Evolutionary conservation across 352 stramenopile species (phyloP).

Genomic region (Pythium grandisporangium): DNA sequence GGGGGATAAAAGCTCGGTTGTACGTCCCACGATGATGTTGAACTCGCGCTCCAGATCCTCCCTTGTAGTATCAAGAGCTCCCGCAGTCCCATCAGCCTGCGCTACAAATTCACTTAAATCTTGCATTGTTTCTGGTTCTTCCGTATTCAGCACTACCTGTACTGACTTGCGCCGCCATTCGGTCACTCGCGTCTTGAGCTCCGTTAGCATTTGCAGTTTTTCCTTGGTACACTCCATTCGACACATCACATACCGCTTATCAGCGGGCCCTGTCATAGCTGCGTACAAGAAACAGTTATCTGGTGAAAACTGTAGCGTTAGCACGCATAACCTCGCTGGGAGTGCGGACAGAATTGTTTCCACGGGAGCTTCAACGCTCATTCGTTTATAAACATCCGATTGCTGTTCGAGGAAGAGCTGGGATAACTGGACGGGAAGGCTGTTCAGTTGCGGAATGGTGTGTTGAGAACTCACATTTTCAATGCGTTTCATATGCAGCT

Average conservation of each 20-base stretch:
- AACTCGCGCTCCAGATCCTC: constrained; percentile 53
- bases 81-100: neutral
- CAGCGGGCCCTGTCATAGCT: constrained; percentile 19
- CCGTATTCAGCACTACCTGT: constrained; percentile 27
- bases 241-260: constrained; percentile 32
- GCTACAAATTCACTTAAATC: neutral
- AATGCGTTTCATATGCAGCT: constrained; percentile 40
- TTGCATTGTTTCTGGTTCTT: constrained; percentile 15
- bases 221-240: constrained; percentile 51
- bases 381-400: constrained; percentile 52
- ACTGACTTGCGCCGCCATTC: constrained; percentile 25
- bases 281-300: constrained; percentile 61
- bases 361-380: constrained; percentile 25
- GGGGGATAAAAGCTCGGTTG: constrained; percentile 27
- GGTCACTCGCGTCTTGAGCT: constrained; percentile 19
- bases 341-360: constrained; percentile 33
- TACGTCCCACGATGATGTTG: constrained; percentile 32
- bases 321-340: constrained; percentile 22
- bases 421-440: constrained; percentile 55
- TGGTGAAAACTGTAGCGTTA: constrained; percentile 61
- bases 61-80: neutral
- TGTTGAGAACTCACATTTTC: constrained; percentile 20
- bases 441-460: constrained; percentile 32
- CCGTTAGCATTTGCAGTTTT: constrained; percentile 13
- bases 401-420: constrained; percentile 55